Evolutionary conservation across 768 basidiomycete species (phyloP).

Genomic region (Boletus sp.): DNA sequence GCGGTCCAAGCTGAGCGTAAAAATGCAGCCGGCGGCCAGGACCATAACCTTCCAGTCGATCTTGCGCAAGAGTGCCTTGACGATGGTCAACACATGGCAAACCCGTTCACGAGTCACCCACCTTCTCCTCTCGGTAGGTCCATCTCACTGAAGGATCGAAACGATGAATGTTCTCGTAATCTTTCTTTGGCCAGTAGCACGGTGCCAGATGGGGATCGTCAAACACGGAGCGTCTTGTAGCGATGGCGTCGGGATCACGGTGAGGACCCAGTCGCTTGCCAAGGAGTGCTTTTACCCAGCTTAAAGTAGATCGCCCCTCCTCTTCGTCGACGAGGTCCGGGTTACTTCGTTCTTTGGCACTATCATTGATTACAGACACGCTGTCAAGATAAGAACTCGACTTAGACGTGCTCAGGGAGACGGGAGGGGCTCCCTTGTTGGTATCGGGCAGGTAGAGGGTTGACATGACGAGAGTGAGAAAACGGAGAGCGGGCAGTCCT

Average conservation of each 20-base stretch:
- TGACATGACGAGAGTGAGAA: neutral
- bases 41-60: conserved; percentile 62
- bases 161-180: conserved; percentile 54
- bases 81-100: neutral
- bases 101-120: conserved; percentile 11
- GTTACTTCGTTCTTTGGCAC: neutral
- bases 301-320: neutral
- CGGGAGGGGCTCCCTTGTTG: neutral
- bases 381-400: neutral
- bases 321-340: conserved; percentile 9
- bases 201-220: conserved; percentile 42
- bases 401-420: neutral
- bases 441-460: neutral
- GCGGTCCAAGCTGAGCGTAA: conserved; percentile 53
- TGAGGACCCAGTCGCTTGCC: neutral
- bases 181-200: conserved; percentile 41
- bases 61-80: conserved; percentile 47
- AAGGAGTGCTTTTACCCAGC: neutral
- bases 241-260: conserved; percentile 35
- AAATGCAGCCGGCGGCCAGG: conserved; percentile 56
- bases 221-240: conserved; percentile 51
- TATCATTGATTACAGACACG: neutral
- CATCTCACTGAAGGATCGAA: conserved; percentile 58
- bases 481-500: neutral
- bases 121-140: conserved; percentile 56